Conservation (phyloP, 176 grass and related monocot genomes). For the Oryza coarctata region DNA sequence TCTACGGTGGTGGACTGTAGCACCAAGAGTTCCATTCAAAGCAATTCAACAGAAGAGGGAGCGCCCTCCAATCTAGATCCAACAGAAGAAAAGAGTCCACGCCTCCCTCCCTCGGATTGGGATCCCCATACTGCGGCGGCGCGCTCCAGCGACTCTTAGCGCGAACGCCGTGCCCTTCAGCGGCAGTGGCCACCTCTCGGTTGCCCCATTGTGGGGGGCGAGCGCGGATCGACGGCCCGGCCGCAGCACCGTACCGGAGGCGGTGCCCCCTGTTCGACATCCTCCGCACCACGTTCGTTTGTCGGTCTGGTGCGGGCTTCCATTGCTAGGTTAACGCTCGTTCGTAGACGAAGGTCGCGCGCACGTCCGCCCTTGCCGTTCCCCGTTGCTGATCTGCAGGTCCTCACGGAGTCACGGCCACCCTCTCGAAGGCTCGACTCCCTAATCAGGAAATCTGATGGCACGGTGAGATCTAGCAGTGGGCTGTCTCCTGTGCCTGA, state of each 20-base stretch:
- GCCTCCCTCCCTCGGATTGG: too few species aligned
- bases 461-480: background rate
- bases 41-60: too few species aligned
- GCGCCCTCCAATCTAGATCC: too few species aligned
- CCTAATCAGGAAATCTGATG: background rate
- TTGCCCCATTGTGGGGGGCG: background rate
- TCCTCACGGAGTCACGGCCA: background rate
- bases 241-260: background rate
- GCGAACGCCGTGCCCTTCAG: background rate
- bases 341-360: background rate
- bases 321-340: too few species aligned
- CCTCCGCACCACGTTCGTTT: background rate
- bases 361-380: conserved; percentile 27
- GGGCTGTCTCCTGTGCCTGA: background rate
- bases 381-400: conserved; percentile 27
- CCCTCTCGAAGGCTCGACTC: background rate
- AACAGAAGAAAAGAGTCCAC: too few species aligned
- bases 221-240: background rate
- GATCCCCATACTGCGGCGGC: too few species aligned
- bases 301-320: background rate
- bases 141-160: too few species aligned
- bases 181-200: background rate
- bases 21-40: too few species aligned
- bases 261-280: conserved; percentile 30
- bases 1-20: too few species aligned